Evolutionary conservation across 306 rosid species (phyloP), one percentile per base, ranked within the genome.

Genomic region (Erythrophleum fordii): DNA sequence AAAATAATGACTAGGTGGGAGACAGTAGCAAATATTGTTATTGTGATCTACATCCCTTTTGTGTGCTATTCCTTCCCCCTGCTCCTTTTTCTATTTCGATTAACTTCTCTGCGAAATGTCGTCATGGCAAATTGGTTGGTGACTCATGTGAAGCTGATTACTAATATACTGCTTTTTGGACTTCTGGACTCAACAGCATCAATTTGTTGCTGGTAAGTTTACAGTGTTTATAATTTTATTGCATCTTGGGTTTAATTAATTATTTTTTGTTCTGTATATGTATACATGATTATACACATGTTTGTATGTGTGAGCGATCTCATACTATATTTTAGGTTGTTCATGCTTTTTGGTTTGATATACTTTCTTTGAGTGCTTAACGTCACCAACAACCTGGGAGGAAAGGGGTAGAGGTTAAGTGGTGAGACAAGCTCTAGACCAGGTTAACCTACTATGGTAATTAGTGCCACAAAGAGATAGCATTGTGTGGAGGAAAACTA

Each of bases 151-250:
- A 73, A 67, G 77, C 86, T 72, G 88, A 79, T 82, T 80, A 82
- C 75, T 87, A 81, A 82, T 62, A 77, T 77, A 68, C 85, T 83
- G 86, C 83, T 37, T 81, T 83, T 81, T 39, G 79, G 85, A 73
- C 88, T 84, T 85, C 58, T 90, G 87, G 77, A 72, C 76, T 84
- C 77, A 55, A 72, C 97, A 93, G 99, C 94, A 95, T 89, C 99
- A 95, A 88, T 95, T 95, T 87, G 99, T 95, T 77, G 99, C 99
- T 7, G 99, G 99, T 95, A 86, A 90, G 99, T 72, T 66, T 81
- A 48, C 82, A 58, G 39, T 61, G 26, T 69, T 70, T 80, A 31
- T 82, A 20, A 56, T 80, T 55, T 52, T 69, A 23, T 55, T 22
- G 17, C 58, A 28, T 77, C 44, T 60, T 72, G 39, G 41, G 20